Evolutionary conservation across 768 basidiomycete species (phyloP).

Genomic region (Megacollybia marginata): DNA sequence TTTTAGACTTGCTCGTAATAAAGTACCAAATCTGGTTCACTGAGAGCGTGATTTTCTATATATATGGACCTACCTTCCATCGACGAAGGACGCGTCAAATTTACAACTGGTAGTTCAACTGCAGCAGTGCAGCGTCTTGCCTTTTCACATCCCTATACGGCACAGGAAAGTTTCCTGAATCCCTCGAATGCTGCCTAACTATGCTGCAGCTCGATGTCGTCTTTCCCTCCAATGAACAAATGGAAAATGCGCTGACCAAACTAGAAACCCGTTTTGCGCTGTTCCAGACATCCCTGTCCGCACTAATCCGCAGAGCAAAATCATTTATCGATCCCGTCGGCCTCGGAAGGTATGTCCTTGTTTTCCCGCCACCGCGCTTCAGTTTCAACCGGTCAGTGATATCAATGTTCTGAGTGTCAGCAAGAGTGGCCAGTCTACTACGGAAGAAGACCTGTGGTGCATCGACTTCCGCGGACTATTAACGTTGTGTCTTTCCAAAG

Average conservation of each 20-base stretch:
- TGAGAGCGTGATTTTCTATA: too few relatives aligned
- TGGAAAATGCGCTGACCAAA: constrained; percentile 19
- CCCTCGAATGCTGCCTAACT: too few relatives aligned
- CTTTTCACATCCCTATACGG: too few relatives aligned
- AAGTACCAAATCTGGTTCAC: too few relatives aligned
- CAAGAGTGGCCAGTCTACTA: not conserved
- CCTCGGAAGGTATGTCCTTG: not conserved
- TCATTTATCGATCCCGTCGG: not conserved
- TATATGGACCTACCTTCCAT: too few relatives aligned
- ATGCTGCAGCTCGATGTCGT: constrained; percentile 50
- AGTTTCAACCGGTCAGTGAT: constrained; percentile 16
- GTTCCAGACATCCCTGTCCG: constrained; percentile 7
- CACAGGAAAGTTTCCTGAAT: too few relatives aligned
- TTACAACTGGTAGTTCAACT: too few relatives aligned
- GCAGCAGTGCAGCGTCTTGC: too few relatives aligned
- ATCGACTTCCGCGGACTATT: constrained; percentile 53
- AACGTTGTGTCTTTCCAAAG: constrained; percentile 47
- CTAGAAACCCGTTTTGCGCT: not conserved
- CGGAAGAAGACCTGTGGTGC: constrained; percentile 58
- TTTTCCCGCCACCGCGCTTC: not conserved
- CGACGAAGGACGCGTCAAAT: too few relatives aligned
- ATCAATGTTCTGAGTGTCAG: constrained; percentile 29
- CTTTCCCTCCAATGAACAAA: constrained; percentile 37
- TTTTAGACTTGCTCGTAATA: not conserved
- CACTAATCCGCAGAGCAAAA: too few relatives aligned